Evolutionary conservation across 2,329 filamentous ascomycete species (phyloP).

Genomic region (Ophiostoma perfectum): DNA sequence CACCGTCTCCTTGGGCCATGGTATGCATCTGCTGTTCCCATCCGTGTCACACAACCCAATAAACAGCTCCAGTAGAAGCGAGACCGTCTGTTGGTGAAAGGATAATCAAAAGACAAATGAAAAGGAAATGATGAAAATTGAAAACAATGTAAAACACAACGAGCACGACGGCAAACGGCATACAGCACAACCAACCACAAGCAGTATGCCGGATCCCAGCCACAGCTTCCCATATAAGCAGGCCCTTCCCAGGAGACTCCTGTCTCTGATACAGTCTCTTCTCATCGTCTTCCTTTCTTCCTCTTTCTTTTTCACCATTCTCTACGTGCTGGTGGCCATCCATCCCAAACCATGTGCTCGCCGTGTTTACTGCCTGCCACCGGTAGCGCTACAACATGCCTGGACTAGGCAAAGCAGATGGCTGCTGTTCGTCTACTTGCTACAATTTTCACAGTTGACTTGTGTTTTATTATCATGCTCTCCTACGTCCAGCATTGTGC

Average conservation of each 20-base stretch:
- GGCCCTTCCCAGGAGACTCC: too few species aligned
- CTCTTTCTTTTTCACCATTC: not conserved
- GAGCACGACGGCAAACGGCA: not conserved
- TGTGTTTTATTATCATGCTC: too few species aligned
- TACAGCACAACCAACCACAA: not conserved
- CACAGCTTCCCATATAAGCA: not conserved
- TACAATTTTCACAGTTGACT: too few species aligned
- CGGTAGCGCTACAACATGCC: too few species aligned
- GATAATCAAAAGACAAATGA: not conserved
- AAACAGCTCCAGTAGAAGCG: not conserved
- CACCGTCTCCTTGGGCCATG: not conserved
- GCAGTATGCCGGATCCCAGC: not conserved
- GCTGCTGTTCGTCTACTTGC: too few species aligned
- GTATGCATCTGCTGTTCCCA: not conserved
- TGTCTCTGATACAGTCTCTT: not conserved
- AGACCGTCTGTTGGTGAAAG: not conserved
- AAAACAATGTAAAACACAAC: too few species aligned
- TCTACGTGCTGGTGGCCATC: too few species aligned
- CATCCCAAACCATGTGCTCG: too few species aligned
- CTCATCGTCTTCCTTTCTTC: not conserved
- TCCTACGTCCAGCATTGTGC: too few species aligned
- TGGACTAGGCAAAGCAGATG: too few species aligned
- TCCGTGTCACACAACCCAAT: too few species aligned
- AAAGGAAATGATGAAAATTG: not conserved
- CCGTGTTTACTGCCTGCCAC: too few species aligned